Conservation (phyloP, 177 flowering plant genomes). For the Vitis hybrid region DNA sequence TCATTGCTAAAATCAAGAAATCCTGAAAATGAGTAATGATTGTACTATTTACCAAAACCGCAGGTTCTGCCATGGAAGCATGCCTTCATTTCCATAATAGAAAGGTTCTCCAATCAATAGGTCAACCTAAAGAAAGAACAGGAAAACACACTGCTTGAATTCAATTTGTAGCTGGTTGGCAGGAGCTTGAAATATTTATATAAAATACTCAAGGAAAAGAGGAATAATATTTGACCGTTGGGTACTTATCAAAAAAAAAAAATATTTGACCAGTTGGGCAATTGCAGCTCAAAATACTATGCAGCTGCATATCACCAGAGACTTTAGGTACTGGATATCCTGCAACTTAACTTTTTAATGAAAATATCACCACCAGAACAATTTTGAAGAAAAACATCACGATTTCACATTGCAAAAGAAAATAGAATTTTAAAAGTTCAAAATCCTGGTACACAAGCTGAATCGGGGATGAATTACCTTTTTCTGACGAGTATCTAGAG, state of each 20-base stretch:
- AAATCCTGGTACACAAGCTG: background rate
- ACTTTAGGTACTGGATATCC: background rate
- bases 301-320: background rate
- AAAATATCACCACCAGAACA: background rate
- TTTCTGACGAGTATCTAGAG: constrained; percentile 54
- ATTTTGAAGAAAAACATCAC: background rate
- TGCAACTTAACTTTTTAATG: background rate
- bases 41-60: constrained; percentile 71
- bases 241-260: no score
- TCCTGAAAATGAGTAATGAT: background rate
- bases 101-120: constrained; percentile 82
- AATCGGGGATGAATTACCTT: constrained; percentile 40
- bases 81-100: constrained; percentile 67
- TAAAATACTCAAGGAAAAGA: background rate
- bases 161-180: background rate
- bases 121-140: constrained; percentile 57
- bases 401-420: no score
- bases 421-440: no score
- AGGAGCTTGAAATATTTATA: background rate
- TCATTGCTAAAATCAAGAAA: background rate
- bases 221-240: background rate
- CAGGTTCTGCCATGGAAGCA: constrained; percentile 92
- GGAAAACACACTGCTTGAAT: background rate
- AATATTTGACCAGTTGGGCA: background rate
- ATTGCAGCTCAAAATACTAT: no score